Conservation (phyloP, 257 asterid genomes). For the Solanum sejunctum region DNA sequence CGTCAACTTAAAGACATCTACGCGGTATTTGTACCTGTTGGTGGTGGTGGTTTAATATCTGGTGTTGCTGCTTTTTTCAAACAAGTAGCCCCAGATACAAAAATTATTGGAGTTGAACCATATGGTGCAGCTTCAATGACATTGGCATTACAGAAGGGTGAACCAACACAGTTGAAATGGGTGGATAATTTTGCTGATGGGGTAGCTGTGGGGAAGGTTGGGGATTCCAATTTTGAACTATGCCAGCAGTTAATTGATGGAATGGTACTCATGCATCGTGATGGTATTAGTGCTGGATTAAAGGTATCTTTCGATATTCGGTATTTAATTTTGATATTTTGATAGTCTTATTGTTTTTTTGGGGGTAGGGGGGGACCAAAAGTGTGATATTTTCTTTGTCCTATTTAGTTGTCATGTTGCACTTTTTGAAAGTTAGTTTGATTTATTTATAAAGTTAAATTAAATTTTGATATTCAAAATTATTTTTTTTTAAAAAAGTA, state of each 20-base stretch:
- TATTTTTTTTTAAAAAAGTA: no score
- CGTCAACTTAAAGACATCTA: conserved; percentile 49
- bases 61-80: conserved; percentile 86
- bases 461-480: no score
- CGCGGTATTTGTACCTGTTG: not conserved
- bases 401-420: no score
- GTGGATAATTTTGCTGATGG: conserved; percentile 98
- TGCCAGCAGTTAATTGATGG: conserved; percentile 77
- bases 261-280: conserved; percentile 64
- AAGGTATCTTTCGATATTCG: conserved; percentile 18
- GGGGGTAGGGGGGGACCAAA: no score
- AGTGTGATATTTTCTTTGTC: no score
- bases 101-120: conserved; percentile 90
- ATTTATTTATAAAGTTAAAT: no score
- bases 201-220: conserved; percentile 88
- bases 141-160: conserved; percentile 51
- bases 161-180: conserved; percentile 50
- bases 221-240: conserved; percentile 58
- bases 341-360: not conserved
- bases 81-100: conserved; percentile 70
- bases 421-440: no score
- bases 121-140: conserved; percentile 93
- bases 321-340: accelerated
- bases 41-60: conserved; percentile 96
- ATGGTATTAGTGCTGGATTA: conserved; percentile 82